Evolutionary conservation across 345 rosid species (phyloP).

Genomic region (Citrus reticulata): DNA sequence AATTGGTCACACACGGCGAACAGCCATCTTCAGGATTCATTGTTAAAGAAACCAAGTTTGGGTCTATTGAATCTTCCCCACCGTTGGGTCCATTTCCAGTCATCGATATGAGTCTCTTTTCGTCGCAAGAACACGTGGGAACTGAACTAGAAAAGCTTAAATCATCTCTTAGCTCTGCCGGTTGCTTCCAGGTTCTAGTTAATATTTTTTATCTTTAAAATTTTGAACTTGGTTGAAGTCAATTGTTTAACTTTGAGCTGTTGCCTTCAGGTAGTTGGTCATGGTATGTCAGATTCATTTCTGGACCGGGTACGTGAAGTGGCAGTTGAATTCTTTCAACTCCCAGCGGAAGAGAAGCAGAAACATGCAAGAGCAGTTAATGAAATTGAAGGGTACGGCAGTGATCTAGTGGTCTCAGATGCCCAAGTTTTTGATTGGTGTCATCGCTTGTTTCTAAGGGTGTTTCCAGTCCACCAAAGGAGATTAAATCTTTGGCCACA

Average conservation of each 20-base stretch:
- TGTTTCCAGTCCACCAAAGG: conserved; percentile 40
- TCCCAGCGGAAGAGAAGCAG: conserved; percentile 39
- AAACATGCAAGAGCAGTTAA: conserved; percentile 30
- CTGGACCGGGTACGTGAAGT: conserved; percentile 36
- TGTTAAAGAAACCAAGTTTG: conserved; percentile 19
- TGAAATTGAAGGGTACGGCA: conserved; percentile 44
- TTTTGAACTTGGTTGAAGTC: no score
- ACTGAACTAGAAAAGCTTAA: conserved; percentile 29
- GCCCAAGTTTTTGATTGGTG: conserved; percentile 44
- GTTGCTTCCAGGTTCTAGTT: conserved; percentile 46
- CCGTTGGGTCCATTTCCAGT: conserved; percentile 12
- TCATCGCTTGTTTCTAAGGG: conserved; percentile 39
- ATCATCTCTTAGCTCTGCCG: conserved; percentile 28
- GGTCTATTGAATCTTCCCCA: conserved; percentile 10
- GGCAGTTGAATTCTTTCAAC: conserved; percentile 34
- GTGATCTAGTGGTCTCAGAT: conserved; percentile 38
- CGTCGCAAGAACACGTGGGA: not conserved
- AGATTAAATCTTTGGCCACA: conserved; percentile 44
- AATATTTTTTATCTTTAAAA: not conserved
- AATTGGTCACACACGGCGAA: conserved; percentile 20
- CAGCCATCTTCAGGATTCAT: conserved; percentile 24
- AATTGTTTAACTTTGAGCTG: not conserved
- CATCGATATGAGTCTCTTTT: conserved; percentile 27
- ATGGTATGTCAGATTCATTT: conserved; percentile 42
- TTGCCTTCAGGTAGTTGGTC: conserved; percentile 34